Conservation (phyloP, 805 yeast genomes). For the Starmerella sp. region DNA sequence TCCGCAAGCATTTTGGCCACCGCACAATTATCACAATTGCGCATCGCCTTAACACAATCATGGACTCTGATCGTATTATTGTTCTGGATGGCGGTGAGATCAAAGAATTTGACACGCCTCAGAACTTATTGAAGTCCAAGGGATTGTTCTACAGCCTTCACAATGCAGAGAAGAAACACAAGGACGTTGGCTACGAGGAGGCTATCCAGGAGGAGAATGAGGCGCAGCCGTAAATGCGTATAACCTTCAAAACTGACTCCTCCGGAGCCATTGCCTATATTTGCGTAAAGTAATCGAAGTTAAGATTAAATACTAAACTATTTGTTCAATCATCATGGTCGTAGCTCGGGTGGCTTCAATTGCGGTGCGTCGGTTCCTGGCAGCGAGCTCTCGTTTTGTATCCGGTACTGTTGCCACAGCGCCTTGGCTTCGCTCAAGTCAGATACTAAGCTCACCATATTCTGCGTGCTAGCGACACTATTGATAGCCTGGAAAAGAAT, state of each 20-base stretch:
- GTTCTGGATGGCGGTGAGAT: constrained; percentile 61
- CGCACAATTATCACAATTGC: constrained; percentile 76
- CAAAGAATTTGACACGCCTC: constrained; percentile 60
- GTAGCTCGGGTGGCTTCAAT: neutral
- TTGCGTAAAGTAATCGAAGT: no score
- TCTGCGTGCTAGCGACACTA: neutral
- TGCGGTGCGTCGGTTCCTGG: neutral
- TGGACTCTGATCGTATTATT: constrained; percentile 66
- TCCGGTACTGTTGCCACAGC: neutral
- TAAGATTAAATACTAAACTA: no score
- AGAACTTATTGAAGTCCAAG: constrained; percentile 15
- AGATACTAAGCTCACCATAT: neutral
- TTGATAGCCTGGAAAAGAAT: neutral
- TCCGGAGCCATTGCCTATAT: no score
- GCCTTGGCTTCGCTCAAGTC: neutral
- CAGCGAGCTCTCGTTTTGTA: neutral
- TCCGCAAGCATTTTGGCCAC: constrained; percentile 50
- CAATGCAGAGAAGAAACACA: constrained; percentile 14
- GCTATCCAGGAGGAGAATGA: neutral
- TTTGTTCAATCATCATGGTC: neutral
- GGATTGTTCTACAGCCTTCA: constrained; percentile 20
- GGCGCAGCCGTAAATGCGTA: neutral
- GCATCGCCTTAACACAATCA: constrained; percentile 66
- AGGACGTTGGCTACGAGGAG: neutral
- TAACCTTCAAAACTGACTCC: neutral